Conservation (phyloP, 139 green algal species). For the Coelastrella sp. region DNA sequence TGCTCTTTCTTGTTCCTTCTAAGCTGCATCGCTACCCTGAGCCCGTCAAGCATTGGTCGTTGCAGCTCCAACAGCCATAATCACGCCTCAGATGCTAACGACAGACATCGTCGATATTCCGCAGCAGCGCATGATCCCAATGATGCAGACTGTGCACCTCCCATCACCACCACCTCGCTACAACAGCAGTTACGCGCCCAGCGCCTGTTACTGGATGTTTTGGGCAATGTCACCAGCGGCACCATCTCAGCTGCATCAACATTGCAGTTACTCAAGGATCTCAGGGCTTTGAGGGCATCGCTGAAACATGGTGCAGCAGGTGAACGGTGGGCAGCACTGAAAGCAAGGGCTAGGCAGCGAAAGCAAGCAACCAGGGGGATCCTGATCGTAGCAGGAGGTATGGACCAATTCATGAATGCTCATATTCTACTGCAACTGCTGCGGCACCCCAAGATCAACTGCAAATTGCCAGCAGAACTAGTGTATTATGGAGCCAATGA, state of each 20-base stretch:
- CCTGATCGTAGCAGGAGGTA: conserved; percentile 30
- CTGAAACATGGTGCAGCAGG: background rate
- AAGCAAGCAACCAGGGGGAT: conserved; percentile 9
- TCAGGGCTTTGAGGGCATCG: background rate
- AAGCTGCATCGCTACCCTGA: background rate
- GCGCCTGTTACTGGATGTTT: background rate
- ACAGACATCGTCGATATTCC: background rate
- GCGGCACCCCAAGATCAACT: background rate
- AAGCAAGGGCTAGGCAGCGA: background rate
- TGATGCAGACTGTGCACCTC: background rate
- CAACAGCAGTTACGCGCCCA: conserved; percentile 1
- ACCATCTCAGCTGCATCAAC: background rate
- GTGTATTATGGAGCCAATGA: conserved; percentile 38
- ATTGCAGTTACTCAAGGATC: background rate
- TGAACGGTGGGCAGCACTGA: background rate
- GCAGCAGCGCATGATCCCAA: background rate
- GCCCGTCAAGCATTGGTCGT: background rate
- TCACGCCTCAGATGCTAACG: background rate
- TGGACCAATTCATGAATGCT: conserved; percentile 35
- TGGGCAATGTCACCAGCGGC: background rate
- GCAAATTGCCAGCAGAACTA: conserved; percentile 30
- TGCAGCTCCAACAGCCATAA: background rate
- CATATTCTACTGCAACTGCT: conserved; percentile 28
- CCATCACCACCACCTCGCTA: too few species aligned
- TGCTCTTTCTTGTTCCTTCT: background rate